Percentiles rank a stretch among this genome's conserved stretches.
These are phyloP conservation scores for Psidium guajava DNA, from an alignment of 345 rosid species.

Conservation along the genomic window DNA sequence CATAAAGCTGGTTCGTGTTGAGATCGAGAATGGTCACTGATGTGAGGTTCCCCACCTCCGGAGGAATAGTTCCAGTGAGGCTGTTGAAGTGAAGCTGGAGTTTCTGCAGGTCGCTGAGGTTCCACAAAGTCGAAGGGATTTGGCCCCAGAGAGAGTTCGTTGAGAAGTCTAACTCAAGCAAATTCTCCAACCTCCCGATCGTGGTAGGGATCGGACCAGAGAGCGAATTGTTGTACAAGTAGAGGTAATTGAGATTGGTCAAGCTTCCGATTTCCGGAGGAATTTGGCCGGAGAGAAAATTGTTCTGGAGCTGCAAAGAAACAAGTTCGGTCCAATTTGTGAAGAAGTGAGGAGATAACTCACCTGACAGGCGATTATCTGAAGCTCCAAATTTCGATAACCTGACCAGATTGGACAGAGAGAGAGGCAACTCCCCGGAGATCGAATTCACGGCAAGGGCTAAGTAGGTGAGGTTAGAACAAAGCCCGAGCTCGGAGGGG, in stretches of 20 bases:
- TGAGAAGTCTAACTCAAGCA: constrained; percentile 32
- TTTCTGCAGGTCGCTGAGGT: constrained; percentile 18
- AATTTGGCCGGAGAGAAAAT: constrained; percentile 28
- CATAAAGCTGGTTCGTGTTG: constrained; percentile 34
- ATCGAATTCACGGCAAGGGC: constrained; percentile 41
- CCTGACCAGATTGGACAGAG: constrained; percentile 33
- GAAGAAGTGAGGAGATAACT: constrained; percentile 30
- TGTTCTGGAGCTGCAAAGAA: constrained; percentile 50
- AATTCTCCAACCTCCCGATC: constrained; percentile 29
- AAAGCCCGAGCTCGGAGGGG: constrained; percentile 45
- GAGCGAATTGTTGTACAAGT: constrained; percentile 25
- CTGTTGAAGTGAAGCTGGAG: constrained; percentile 38
- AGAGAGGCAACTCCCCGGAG: constrained; percentile 36
- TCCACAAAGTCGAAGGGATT: constrained; percentile 40
- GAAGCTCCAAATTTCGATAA: constrained; percentile 28
- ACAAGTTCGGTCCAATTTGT: constrained; percentile 36
- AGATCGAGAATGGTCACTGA: constrained; percentile 26
- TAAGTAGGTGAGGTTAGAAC: constrained; percentile 38
- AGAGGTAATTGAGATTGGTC: constrained; percentile 24
- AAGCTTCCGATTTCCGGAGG: constrained; percentile 36
- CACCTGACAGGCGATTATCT: constrained; percentile 33
- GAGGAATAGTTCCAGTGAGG: constrained; percentile 41
- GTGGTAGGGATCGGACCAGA: constrained; percentile 36
- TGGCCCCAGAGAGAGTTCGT: constrained; percentile 38
- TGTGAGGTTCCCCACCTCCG: constrained; percentile 40